Evolutionary conservation across 768 basidiomycete species (phyloP), one percentile per base, ranked within the genome.

Genomic region (Sutorius australiensis): DNA sequence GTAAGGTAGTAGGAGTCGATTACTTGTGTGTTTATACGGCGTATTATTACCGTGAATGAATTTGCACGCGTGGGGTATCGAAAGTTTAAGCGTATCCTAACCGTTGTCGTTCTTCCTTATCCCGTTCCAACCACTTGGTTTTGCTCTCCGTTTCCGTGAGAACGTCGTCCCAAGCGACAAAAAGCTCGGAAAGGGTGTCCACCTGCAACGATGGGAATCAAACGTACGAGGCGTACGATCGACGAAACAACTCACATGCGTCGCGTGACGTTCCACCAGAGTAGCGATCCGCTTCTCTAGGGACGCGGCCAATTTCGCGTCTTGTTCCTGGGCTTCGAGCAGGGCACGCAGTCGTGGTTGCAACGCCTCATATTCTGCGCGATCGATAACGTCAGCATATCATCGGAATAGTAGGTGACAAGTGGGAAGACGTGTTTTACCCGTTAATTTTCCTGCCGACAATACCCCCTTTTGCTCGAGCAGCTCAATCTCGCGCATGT

Each of bases 81-180:
- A 30, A 24, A n/a, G 7, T 45, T 54, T 43, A 77, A 50, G 78
- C 81, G 28, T 85, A 76, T 5, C 89, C 89, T 27, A 89, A 70
- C 27, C 81, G 80, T 54, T 69, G 73, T 48, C 80, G 75, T 64
- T 87, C 86, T 12, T 75, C 76, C 54, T 75, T 77, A 39, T 84
- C 82, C 51, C 78, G 78, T 63, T 91, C 87, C 49, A 89, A 61
- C 34, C 70, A 74, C 27, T 70, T 69, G 6, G 84, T 67, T 47
- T 79, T 80, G 50, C 79, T 78, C 63, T 92, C 89, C 5, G 82
- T 78, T 41, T 80, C 82, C n/a, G 77, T 75, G 10, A 92, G 68
- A 1, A 83, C 77, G 52, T 92, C 88, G 58, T 92, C 89, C 90
- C 91, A 93, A 13, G 80, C 80, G 7, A 93, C 86, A 55, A 93